Evolutionary conservation across 2,329 filamentous ascomycete genomes (phyloP).

Genomic region (Pseudogymnoascus sp.): DNA sequence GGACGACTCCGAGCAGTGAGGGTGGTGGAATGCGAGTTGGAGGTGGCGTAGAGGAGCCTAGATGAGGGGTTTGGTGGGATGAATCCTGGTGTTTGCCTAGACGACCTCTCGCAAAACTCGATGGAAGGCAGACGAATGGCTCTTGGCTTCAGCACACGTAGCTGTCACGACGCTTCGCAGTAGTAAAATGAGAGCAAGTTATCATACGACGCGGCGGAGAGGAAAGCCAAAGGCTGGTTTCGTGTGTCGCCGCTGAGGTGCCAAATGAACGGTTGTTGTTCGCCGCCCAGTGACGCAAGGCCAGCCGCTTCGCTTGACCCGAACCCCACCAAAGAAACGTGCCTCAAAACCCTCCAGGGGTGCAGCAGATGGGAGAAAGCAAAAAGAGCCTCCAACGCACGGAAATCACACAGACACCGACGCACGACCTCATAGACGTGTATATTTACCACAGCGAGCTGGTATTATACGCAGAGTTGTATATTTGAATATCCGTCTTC

Average conservation of each 20-base stretch:
- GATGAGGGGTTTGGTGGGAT: not conserved
- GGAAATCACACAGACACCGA: not conserved
- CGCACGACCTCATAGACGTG: not conserved
- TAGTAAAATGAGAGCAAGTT: not conserved
- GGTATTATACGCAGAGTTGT: too few species aligned
- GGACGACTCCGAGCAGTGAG: not conserved
- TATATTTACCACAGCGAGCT: not conserved
- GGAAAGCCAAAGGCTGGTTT: not conserved
- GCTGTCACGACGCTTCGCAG: not conserved
- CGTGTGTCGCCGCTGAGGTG: not conserved
- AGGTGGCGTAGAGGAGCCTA: not conserved
- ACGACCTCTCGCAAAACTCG: not conserved
- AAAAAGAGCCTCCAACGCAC: not conserved
- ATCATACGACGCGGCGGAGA: not conserved
- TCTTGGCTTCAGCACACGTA: not conserved
- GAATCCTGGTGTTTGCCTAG: not conserved
- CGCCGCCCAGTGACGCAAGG: conserved; percentile 6
- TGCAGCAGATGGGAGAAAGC: not conserved
- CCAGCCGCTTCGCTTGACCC: not conserved
- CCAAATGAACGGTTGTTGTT: not conserved
- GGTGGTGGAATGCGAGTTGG: not conserved
- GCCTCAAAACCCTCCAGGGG: not conserved
- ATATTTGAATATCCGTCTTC: not conserved
- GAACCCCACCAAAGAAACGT: not conserved
- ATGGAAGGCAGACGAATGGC: not conserved